Percentiles rank a stretch among this genome's conserved stretches.
Evolutionary conservation across 192 early-diverging fungal genomes (phyloP).

Genomic region (Umbelopsis sp.): DNA sequence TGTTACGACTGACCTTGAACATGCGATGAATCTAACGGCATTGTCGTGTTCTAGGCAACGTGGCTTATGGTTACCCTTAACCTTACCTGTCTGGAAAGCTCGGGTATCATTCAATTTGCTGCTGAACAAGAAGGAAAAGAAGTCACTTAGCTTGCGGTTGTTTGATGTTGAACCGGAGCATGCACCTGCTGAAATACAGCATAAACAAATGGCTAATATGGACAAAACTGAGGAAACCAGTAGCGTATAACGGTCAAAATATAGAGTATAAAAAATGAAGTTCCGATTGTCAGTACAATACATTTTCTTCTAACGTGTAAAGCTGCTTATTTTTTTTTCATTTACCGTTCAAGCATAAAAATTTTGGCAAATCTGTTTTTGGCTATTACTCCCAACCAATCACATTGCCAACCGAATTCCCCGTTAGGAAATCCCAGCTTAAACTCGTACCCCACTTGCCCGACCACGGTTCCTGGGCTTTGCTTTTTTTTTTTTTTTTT

Average conservation of each 20-base stretch:
- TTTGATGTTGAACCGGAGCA: conserved; percentile 33
- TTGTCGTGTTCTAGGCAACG: conserved; percentile 3
- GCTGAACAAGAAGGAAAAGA: conserved; percentile 73
- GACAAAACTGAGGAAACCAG: neutral
- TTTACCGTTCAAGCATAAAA: neutral
- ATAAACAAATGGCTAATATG: conserved; percentile 22
- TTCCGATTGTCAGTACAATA: conserved; percentile 6
- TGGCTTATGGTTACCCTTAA: conserved; percentile 44
- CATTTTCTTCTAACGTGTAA: neutral
- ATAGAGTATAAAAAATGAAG: neutral
- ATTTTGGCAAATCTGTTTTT: conserved; percentile 15
- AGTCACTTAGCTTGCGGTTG: conserved; percentile 31
- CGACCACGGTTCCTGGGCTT: neutral
- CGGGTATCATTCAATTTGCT: conserved; percentile 72
- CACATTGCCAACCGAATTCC: neutral
- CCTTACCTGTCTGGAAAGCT: conserved; percentile 75
- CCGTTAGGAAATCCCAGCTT: neutral
- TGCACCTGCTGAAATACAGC: conserved; percentile 31
- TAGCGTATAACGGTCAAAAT: neutral
- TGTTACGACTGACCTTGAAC: conserved; percentile 15
- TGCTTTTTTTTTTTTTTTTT: no score
- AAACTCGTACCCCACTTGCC: neutral
- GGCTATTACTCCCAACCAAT: neutral
- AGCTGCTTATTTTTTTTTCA: no score
- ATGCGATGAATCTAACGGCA: no score